Conservation (phyloP, 768 basidiomycete genomes). For the Suillus fuscotomentosus region DNA sequence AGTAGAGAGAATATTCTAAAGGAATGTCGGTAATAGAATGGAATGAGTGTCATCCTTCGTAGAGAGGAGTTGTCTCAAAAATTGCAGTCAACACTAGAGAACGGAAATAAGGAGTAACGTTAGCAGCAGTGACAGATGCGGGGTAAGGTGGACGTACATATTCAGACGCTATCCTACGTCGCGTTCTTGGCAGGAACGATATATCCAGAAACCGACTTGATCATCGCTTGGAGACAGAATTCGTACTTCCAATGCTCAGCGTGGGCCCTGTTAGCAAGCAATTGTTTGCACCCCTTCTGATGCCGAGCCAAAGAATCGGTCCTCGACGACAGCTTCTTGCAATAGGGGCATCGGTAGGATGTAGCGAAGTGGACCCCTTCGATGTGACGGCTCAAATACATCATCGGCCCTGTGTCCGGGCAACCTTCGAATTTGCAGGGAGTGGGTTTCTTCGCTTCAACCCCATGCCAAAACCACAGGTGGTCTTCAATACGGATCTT, state of each 20-base stretch:
- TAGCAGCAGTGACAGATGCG: background rate
- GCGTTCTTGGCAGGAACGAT: background rate
- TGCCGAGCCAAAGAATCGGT: background rate
- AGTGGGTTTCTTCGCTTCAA: background rate
- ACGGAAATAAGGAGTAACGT: background rate
- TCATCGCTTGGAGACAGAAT: fast-evolving
- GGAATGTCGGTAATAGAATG: background rate
- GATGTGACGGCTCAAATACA: background rate
- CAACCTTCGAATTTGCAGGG: background rate
- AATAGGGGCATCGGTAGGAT: background rate
- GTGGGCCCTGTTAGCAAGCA: background rate
- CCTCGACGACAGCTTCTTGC: background rate
- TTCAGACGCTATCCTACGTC: too few species aligned
- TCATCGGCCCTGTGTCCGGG: too few species aligned
- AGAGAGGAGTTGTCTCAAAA: background rate
- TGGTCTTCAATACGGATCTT: background rate
- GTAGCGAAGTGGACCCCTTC: background rate
- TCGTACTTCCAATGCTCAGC: background rate
- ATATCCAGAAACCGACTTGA: background rate
- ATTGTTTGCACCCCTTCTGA: background rate
- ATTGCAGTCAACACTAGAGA: background rate
- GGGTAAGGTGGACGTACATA: background rate
- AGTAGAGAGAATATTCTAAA: too few species aligned
- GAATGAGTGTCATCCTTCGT: background rate
- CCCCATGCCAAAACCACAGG: background rate